These are phyloP conservation scores for Vitellaria paradoxa DNA, from an alignment of 179 eudicot genomes.

Conservation along the genomic window DNA sequence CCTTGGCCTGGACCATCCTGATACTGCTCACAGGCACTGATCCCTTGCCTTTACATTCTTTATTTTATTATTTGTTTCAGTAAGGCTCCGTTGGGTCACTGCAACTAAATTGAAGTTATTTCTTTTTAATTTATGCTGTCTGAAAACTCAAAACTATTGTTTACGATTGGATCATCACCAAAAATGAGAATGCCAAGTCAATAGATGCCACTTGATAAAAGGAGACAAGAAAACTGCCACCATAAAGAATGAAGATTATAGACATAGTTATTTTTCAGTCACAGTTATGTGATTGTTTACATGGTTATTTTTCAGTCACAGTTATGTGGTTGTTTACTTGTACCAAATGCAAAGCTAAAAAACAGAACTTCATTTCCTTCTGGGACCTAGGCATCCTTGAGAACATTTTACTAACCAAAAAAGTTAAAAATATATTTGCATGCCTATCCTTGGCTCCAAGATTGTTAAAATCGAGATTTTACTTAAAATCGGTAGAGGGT, in stretches of 20 bases:
- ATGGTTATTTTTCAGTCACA: background rate
- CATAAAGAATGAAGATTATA: background rate
- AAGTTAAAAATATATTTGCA: too few species aligned
- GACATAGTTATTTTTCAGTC: background rate
- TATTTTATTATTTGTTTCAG: background rate
- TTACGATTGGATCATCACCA: background rate
- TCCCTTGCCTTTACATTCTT: slow-evolving; percentile 8
- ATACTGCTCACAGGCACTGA: slow-evolving; percentile 89
- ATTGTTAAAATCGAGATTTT: too few species aligned
- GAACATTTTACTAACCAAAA: too few species aligned
- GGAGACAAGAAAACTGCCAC: background rate
- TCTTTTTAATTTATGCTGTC: background rate
- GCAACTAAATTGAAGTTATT: background rate
- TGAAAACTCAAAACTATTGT: background rate
- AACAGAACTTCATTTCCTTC: background rate
- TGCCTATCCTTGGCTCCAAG: background rate
- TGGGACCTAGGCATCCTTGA: too few species aligned
- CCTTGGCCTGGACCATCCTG: slow-evolving; percentile 97
- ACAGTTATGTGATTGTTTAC: background rate
- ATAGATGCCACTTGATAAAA: background rate
- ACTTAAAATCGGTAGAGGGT: too few species aligned
- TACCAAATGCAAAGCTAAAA: background rate
- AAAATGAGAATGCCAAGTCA: too few species aligned
- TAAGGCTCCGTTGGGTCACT: background rate
- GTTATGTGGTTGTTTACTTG: background rate